These are phyloP conservation scores for Colletotrichum filicis DNA, from an alignment of 2,329 filamentous ascomycete genomes.

Conservation along the genomic window DNA sequence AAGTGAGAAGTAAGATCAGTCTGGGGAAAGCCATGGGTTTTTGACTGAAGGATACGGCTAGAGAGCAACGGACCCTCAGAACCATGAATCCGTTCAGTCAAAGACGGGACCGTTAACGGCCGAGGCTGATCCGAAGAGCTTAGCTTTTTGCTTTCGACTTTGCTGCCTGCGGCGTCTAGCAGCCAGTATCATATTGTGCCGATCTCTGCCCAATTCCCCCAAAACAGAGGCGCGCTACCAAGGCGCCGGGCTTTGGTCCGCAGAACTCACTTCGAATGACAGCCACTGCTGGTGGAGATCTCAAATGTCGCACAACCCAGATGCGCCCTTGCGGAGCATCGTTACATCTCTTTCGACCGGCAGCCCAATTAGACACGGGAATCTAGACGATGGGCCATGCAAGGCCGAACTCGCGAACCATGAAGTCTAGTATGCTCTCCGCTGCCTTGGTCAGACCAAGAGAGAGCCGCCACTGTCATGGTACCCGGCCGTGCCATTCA, in stretches of 20 bases:
- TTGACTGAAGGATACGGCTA: background rate
- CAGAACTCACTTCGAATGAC: background rate
- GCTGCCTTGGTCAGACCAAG: background rate
- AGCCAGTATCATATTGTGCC: conserved; percentile 1
- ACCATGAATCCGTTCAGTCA: background rate
- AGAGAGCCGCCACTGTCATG: background rate
- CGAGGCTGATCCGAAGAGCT: background rate
- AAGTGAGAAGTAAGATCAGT: background rate
- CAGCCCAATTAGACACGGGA: background rate
- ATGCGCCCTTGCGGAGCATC: background rate
- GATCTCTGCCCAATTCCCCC: background rate
- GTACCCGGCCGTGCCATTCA: background rate
- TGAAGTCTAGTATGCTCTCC: background rate
- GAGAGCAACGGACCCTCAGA: background rate
- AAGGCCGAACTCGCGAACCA: background rate
- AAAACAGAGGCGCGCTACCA: background rate
- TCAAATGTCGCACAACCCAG: background rate
- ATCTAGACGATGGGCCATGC: background rate
- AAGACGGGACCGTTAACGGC: background rate
- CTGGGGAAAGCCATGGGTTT: background rate
- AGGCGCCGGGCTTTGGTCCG: background rate
- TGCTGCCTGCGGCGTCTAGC: background rate
- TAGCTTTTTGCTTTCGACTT: background rate
- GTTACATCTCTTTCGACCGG: background rate
- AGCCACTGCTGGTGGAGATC: background rate